Percentiles rank a stretch among this genome's conserved stretches.
Evolutionary conservation across 2,329 filamentous ascomycete genomes (phyloP).

Genomic region (Arachnopeziza araneosa): DNA sequence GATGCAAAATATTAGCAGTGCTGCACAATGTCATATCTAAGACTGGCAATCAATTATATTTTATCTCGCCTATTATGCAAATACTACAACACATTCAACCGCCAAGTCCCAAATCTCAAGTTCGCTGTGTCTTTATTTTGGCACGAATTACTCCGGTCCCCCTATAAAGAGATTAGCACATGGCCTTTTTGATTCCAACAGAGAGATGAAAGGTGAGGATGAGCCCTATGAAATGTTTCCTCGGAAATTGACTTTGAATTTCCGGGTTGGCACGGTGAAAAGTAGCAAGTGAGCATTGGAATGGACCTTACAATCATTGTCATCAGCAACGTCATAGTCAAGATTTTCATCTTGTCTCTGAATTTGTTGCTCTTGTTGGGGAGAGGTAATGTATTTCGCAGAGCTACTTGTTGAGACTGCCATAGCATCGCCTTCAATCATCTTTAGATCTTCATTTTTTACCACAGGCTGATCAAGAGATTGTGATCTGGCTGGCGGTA

Average conservation of each 20-base stretch:
- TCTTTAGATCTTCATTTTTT: slow-evolving; percentile 16
- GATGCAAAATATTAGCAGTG: background rate
- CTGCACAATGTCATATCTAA: background rate
- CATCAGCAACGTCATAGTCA: slow-evolving; percentile 38
- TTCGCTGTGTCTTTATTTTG: background rate
- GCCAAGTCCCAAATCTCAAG: background rate
- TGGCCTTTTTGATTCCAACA: no score
- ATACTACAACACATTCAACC: background rate
- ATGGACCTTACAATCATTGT: slow-evolving; percentile 30
- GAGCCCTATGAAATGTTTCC: no score
- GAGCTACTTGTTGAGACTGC: slow-evolving; percentile 16
- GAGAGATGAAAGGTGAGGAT: no score
- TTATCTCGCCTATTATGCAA: background rate
- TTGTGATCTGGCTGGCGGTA: slow-evolving; percentile 21
- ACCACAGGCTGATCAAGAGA: slow-evolving; percentile 1
- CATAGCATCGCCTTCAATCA: slow-evolving; percentile 30
- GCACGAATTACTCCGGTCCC: background rate
- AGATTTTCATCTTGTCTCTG: slow-evolving; percentile 25
- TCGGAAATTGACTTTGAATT: no score
- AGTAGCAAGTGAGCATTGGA: no score
- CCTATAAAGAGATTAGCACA: no score
- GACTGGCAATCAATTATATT: background rate
- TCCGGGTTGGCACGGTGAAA: no score
- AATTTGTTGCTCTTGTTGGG: slow-evolving; percentile 6
- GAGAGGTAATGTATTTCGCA: slow-evolving; percentile 1